Evolutionary conservation across 305 asterid species (phyloP).

Genomic region (Stenogyne calaminthoides): DNA sequence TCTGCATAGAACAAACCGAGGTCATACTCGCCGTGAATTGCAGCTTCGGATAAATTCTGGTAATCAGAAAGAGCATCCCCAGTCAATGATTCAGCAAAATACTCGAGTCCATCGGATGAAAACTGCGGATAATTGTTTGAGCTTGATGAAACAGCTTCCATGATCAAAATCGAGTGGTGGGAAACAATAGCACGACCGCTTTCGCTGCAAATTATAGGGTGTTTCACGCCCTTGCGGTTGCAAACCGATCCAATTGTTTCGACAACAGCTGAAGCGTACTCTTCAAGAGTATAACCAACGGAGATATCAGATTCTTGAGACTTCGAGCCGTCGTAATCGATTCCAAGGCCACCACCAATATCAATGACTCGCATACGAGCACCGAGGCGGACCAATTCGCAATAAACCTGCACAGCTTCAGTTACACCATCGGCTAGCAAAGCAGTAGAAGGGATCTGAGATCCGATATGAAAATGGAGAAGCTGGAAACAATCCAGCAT

Average conservation of each 20-base stretch:
- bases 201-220: conserved; percentile 90
- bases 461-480: conserved; percentile 95
- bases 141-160: conserved; percentile 76
- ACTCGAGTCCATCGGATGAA: conserved; percentile 49
- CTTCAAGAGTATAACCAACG: conserved; percentile 68
- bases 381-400: conserved; percentile 84
- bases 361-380: conserved; percentile 81
- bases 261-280: conserved; percentile 87
- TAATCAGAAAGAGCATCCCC: conserved; percentile 73
- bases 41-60: conserved; percentile 61
- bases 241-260: conserved; percentile 64
- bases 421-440: conserved; percentile 79
- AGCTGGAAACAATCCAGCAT: conserved; percentile 90
- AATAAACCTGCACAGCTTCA: conserved; percentile 89
- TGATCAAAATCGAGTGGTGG: conserved; percentile 86
- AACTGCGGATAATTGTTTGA: conserved; percentile 42
- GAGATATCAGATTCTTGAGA: conserved; percentile 83
- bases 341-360: conserved; percentile 94
- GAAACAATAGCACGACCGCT: conserved; percentile 98
- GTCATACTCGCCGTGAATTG: conserved; percentile 65
- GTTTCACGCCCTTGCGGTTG: conserved; percentile 64
- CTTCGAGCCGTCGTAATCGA: conserved; percentile 90
- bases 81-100: conserved; percentile 48
- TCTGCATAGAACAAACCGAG: conserved; percentile 61
- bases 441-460: conserved; percentile 85